Evolutionary conservation across 129 eudicot species (phyloP).

Genomic region (Helianthus tuberosus): DNA sequence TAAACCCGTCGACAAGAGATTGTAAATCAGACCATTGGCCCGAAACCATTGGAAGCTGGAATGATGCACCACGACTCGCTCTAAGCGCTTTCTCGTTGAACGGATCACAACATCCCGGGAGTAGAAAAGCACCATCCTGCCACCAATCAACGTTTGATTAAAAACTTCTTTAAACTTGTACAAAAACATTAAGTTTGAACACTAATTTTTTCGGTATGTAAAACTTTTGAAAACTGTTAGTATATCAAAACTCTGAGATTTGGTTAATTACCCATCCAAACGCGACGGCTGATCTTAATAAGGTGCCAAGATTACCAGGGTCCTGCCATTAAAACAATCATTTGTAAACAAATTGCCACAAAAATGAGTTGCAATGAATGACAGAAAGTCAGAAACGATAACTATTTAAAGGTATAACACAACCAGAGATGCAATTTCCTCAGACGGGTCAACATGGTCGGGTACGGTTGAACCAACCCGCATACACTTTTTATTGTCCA

Average conservation of each 20-base stretch:
- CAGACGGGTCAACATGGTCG: background rate
- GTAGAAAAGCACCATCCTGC: constrained; percentile 87
- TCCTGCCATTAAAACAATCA: constrained; percentile 59
- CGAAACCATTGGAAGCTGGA: constrained; percentile 79
- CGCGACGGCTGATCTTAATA: constrained; percentile 86
- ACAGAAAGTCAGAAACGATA: background rate
- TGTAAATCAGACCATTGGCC: constrained; percentile 70
- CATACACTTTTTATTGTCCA: background rate
- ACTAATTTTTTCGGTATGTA: background rate
- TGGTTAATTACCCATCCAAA: constrained; percentile 73
- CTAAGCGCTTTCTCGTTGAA: constrained; percentile 91
- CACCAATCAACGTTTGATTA: background rate
- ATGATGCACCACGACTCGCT: constrained; percentile 91
- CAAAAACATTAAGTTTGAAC: background rate
- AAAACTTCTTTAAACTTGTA: background rate
- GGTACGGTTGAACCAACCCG: background rate
- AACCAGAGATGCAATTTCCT: background rate
- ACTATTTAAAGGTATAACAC: background rate
- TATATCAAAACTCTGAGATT: background rate
- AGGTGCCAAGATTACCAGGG: constrained; percentile 98
- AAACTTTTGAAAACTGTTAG: background rate
- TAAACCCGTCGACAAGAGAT: constrained; percentile 36
- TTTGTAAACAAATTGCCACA: constrained; percentile 20
- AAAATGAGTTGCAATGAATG: constrained; percentile 4
- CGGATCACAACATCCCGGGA: constrained; percentile 95